A percentile compares a stretch with the other conserved stretches of the same genome.
phyloP scores from a whole-genome alignment of 2,329 filamentous ascomycete species.

The Colletotrichum zoysiae region DNA sequence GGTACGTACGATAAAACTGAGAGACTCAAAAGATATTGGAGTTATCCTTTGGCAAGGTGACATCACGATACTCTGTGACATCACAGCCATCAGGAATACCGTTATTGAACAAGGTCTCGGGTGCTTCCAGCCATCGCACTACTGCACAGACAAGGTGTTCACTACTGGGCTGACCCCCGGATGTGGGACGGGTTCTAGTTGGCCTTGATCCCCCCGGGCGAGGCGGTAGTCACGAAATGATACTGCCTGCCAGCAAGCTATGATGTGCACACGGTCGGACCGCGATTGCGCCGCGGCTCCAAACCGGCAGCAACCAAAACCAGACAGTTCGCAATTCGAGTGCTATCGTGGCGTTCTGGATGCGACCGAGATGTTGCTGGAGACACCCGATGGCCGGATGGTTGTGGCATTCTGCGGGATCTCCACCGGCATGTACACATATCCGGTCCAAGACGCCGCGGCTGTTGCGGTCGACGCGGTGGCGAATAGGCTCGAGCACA shows the following conservation, averaged over 20 bases:
- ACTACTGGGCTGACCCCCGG: slow-evolving; percentile 49
- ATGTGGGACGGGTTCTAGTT: slow-evolving; percentile 49
- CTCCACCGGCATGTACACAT: slow-evolving; percentile 53
- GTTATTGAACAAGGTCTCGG: slow-evolving; percentile 52
- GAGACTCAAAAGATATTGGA: not conserved
- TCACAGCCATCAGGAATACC: slow-evolving; percentile 53
- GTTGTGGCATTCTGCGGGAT: slow-evolving; percentile 51
- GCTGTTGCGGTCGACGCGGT: slow-evolving; percentile 46
- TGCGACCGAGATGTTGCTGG: slow-evolving; percentile 45
- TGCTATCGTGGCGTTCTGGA: slow-evolving; percentile 50
- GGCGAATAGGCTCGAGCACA: slow-evolving; percentile 46
- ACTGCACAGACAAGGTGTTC: slow-evolving; percentile 53
- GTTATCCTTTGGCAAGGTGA: slow-evolving; percentile 51
- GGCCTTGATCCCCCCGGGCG: slow-evolving; percentile 47
- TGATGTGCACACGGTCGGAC: slow-evolving; percentile 52
- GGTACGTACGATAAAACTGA: not conserved
- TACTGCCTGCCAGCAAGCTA: slow-evolving; percentile 47
- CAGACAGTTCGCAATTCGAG: slow-evolving; percentile 43
- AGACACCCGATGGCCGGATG: slow-evolving; percentile 45
- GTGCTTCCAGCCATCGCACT: slow-evolving; percentile 51
- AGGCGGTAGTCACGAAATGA: slow-evolving; percentile 47
- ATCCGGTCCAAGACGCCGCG: slow-evolving; percentile 47
- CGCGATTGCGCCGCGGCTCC: slow-evolving; percentile 46
- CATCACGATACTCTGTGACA: slow-evolving; percentile 49
- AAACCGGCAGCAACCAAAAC: slow-evolving; percentile 28